Percentiles rank a stretch among this genome's conserved stretches.
Conservation (phyloP, 495 filamentous ascomycete species). For the Endocarpon pusillum region DNA sequence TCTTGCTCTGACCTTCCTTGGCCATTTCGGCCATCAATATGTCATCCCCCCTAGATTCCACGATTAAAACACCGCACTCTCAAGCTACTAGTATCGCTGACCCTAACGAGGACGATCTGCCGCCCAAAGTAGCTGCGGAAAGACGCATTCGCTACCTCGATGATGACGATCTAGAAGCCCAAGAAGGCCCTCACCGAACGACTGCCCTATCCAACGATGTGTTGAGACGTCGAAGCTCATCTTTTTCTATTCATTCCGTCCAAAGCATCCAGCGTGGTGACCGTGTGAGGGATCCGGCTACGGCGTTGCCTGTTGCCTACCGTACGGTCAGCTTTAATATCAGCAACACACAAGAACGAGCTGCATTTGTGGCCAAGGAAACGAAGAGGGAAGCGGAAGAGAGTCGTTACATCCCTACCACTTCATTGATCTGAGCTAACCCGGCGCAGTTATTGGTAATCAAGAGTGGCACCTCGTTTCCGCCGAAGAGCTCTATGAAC, state of each 20-base stretch:
- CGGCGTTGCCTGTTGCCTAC: conserved; percentile 35
- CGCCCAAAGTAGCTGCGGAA: background rate
- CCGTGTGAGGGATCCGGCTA: conserved; percentile 24
- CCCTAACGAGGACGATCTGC: background rate
- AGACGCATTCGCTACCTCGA: conserved; percentile 1
- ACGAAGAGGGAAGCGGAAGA: background rate
- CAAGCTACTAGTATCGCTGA: background rate
- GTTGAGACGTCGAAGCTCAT: background rate
- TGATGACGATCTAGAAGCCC: background rate
- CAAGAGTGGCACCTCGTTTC: background rate
- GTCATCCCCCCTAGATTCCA: too few species aligned
- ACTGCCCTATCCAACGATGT: background rate
- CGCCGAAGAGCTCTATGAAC: background rate
- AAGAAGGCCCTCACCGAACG: background rate
- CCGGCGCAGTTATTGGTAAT: background rate
- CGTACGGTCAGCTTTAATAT: conserved; percentile 14
- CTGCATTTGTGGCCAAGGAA: background rate
- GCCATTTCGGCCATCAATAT: too few species aligned
- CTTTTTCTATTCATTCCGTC: background rate
- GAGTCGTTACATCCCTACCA: background rate
- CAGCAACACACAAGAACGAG: background rate
- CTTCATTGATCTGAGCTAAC: background rate
- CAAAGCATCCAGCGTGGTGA: background rate
- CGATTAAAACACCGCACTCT: too few species aligned
- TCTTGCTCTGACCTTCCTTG: too few species aligned